Evolutionary conservation across 225 moss, liverwort and hornwort genomes (phyloP).

Genomic region (Neckera pumila): DNA sequence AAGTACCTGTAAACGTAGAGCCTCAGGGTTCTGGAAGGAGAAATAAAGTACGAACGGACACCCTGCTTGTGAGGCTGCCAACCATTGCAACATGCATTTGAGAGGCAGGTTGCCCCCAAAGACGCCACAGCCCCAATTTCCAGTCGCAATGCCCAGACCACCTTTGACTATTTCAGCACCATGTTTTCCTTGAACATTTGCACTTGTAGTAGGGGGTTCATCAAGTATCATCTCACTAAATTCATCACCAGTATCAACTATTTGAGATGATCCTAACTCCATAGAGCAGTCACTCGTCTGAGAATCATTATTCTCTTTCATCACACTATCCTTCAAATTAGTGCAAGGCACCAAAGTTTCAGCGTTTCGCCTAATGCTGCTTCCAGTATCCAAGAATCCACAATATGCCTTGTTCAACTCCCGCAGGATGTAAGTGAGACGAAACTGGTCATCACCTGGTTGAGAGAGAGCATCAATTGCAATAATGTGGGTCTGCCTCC

Average conservation of each 20-base stretch:
- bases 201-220: background rate
- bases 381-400: slow-evolving; percentile 52
- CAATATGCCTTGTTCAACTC: slow-evolving; percentile 82
- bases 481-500: slow-evolving; percentile 55
- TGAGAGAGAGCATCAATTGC: slow-evolving; percentile 84
- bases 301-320: background rate
- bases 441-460: slow-evolving; percentile 77
- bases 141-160: slow-evolving; percentile 36
- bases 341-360: background rate
- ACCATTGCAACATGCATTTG: slow-evolving; percentile 46
- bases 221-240: background rate
- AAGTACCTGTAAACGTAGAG: slow-evolving; percentile 37
- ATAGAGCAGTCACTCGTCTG: background rate
- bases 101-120: slow-evolving; percentile 39
- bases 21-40: slow-evolving; percentile 37
- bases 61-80: slow-evolving; percentile 43
- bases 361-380: background rate
- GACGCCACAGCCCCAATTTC: slow-evolving; percentile 54
- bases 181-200: background rate
- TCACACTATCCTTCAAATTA: background rate
- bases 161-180: background rate
- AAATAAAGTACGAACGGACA: slow-evolving; percentile 37
- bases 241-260: background rate
- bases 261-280: background rate
- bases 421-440: slow-evolving; percentile 26